Evolutionary conservation across 1,139 yeast genomes (phyloP), one percentile per base, ranked within the genome.

Genomic region (Nakaseomyces delphensis): DNA sequence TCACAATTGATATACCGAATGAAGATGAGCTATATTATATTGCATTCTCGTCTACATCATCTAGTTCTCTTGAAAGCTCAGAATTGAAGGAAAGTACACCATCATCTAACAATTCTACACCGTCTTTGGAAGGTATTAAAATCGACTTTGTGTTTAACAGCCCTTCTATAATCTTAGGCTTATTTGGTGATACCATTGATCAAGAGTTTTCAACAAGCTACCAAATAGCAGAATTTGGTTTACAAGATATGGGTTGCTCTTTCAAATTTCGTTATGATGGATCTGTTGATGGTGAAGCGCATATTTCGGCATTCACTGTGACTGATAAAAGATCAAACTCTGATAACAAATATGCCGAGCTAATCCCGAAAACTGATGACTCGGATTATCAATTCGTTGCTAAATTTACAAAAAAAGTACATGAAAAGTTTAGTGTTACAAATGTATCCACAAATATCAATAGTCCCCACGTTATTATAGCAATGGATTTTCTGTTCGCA

Each of bases 401-500:
- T 3, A 69, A 73, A 21, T 55, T 73, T 0, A 62, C 70, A 0
- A 65, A 78, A 0, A 70, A 67, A 21, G 71, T 74, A 2, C 62
- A 65, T 0, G 57, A 64, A 0, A 66, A 65, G 0, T 66, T 64
- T 14, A 69, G 70, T 45, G 64, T 71, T 31, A 67, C 76, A 4
- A 74, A 80, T 33, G 63, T 76, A 2, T 70, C 81, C 55, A 61
- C 84, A 9, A 77, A 86, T 0, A 73, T 89, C 10, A 95, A 87
- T 50, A 83, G 81, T 49, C 96, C 97, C 0, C 76, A 73, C 46
- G 73, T 83, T 15, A 79, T 91, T 40, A 63, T 91, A 40, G 96
- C 96, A 0, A 66, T 91, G 50, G 98, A 89, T 55, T 89, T 85
- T 59, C 57, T 91, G 36, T 76, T 87, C 63, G 89, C 91, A 1